Conservation (phyloP, 371 early-diverging fungal genomes). For the Lichtheimia corymbifera region DNA sequence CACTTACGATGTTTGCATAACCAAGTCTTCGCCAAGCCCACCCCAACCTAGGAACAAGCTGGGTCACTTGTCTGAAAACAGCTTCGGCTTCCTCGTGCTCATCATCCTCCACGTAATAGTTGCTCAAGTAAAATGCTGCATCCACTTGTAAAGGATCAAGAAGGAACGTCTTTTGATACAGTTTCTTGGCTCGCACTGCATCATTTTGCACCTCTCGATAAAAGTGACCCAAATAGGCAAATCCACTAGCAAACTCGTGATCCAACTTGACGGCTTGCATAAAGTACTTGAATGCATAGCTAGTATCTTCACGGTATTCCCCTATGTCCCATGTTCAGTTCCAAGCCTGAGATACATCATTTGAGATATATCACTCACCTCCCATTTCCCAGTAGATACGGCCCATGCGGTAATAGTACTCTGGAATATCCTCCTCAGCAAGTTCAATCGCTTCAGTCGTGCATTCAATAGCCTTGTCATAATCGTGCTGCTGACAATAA, state of each 20-base stretch:
- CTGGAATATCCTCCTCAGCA: conserved; percentile 38
- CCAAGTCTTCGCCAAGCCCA: conserved; percentile 88
- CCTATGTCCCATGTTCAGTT: background rate
- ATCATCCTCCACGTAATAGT: conserved; percentile 57
- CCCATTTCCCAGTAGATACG: conserved; percentile 81
- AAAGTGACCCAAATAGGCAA: conserved; percentile 81
- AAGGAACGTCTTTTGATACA: conserved; percentile 76
- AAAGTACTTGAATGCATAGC: conserved; percentile 64
- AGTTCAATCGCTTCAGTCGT: conserved; percentile 54
- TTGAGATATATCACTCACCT: conserved; percentile 40
- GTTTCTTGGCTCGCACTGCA: conserved; percentile 70
- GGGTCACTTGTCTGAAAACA: conserved; percentile 52
- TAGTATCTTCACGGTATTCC: conserved; percentile 2
- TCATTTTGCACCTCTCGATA: conserved; percentile 72
- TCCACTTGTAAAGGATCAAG: conserved; percentile 70
- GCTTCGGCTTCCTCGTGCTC: conserved; percentile 58
- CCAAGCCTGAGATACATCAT: too few relatives aligned
- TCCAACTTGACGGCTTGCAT: conserved; percentile 77
- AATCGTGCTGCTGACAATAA: conserved; percentile 52
- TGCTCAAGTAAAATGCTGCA: conserved; percentile 67
- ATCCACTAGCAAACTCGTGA: conserved; percentile 65
- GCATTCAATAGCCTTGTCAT: conserved; percentile 57
- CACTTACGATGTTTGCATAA: conserved; percentile 65
- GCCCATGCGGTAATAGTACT: conserved; percentile 71
- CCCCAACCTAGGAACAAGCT: conserved; percentile 44